phyloP scores from a whole-genome alignment of 768 basidiomycete genomes.

The Daedaleopsis sinensis region DNA sequence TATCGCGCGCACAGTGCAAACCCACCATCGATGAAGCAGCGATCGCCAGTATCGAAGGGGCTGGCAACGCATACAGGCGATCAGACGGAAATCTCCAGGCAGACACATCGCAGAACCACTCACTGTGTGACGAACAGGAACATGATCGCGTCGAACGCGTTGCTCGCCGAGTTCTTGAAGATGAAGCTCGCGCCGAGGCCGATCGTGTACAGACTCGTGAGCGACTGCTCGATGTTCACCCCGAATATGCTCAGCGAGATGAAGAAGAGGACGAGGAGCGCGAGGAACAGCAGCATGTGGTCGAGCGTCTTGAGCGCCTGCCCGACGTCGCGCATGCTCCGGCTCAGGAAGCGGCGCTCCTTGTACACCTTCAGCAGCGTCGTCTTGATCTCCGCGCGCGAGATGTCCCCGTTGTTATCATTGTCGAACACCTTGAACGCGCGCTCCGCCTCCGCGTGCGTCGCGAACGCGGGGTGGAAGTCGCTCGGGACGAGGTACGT shows the following conservation, averaged over 20 bases:
- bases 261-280: constrained; percentile 68
- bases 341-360: constrained; percentile 74
- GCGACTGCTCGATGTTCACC: constrained; percentile 61
- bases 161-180: constrained; percentile 75
- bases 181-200: constrained; percentile 78
- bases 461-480: constrained; percentile 69
- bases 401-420: constrained; percentile 78
- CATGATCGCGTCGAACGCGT: constrained; percentile 79
- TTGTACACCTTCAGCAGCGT: constrained; percentile 72
- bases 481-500: constrained; percentile 67
- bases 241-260: constrained; percentile 75
- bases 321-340: constrained; percentile 77
- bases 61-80: constrained; percentile 35
- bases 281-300: constrained; percentile 63
- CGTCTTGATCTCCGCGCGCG: constrained; percentile 74
- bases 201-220: constrained; percentile 75
- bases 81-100: background rate
- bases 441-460: constrained; percentile 54
- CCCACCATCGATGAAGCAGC: constrained; percentile 72
- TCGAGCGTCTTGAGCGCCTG: constrained; percentile 68
- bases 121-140: constrained; percentile 85
- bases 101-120: constrained; percentile 30
- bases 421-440: constrained; percentile 80
- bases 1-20: background rate
- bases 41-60: constrained; percentile 82